A percentile compares a stretch with the other conserved stretches of the same genome.
These are phyloP conservation scores for Oenanthe sinensis DNA, from an alignment of 129 eudicot species.

Conservation along the genomic window DNA sequence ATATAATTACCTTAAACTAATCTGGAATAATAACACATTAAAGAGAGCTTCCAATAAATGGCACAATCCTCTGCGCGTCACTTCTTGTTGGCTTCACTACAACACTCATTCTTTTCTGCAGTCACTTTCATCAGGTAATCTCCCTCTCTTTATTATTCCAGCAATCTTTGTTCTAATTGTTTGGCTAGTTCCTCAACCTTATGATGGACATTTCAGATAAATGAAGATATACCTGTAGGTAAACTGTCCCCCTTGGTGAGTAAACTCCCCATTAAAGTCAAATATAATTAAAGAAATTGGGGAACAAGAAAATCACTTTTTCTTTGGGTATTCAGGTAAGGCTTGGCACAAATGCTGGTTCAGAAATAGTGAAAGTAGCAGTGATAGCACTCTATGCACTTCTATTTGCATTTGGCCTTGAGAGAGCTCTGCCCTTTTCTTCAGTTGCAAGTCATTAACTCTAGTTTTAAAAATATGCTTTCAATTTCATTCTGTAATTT, in stretches of 20 bases:
- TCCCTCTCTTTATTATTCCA: conserved; percentile 4
- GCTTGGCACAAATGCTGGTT: conserved; percentile 60
- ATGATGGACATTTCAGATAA: conserved; percentile 42
- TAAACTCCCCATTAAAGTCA: background rate
- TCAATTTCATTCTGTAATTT: background rate
- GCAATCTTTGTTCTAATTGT: background rate
- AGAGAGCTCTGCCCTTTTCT: conserved; percentile 49
- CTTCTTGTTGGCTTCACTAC: conserved; percentile 82
- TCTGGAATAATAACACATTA: background rate
- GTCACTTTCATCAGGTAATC: conserved; percentile 94
- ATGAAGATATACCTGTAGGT: conserved; percentile 65
- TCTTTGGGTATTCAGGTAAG: conserved; percentile 42
- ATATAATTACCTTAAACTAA: background rate
- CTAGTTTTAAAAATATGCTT: background rate
- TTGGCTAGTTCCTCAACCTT: background rate
- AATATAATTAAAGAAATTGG: background rate
- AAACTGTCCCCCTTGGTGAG: conserved; percentile 86
- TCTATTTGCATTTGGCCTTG: conserved; percentile 39
- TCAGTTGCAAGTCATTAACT: conserved; percentile 44
- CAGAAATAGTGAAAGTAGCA: conserved; percentile 52
- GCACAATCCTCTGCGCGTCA: conserved; percentile 61
- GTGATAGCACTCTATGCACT: conserved; percentile 48
- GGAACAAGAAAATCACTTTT: background rate
- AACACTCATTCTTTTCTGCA: conserved; percentile 84
- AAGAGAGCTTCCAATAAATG: conserved; percentile 45